A percentile compares a stretch with the other conserved stretches of the same genome.
Conservation (phyloP, 768 basidiomycete species). For the Coprinopsis cinerea region DNA sequence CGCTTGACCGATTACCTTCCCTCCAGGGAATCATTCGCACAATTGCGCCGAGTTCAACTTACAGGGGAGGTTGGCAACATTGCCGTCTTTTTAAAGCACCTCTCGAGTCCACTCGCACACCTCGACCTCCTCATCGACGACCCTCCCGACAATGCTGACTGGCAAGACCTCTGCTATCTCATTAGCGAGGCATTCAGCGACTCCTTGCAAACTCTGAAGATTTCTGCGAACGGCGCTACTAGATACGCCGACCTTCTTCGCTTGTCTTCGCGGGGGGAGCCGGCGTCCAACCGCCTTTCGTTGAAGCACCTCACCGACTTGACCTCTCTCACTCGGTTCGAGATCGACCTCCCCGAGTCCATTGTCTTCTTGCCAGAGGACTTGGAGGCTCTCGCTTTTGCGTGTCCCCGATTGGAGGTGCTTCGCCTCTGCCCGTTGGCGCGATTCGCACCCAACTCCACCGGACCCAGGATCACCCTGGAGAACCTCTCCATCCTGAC, state of each 20-base stretch:
- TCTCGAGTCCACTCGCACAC: conserved; percentile 57
- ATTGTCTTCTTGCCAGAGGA: conserved; percentile 59
- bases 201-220: conserved; percentile 53
- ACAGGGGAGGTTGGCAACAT: conserved; percentile 69
- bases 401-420: conserved; percentile 66
- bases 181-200: conserved; percentile 58
- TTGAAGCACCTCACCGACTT: conserved; percentile 53
- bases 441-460: conserved; percentile 49
- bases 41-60: conserved; percentile 55
- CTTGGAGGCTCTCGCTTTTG: conserved; percentile 48
- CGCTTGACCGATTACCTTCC: conserved; percentile 57
- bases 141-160: conserved; percentile 67
- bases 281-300: conserved; percentile 53
- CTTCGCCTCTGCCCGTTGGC: conserved; percentile 63
- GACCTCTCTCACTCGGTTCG: conserved; percentile 52
- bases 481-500: conserved; percentile 58
- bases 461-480: conserved; percentile 53
- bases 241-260: conserved; percentile 79
- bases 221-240: conserved; percentile 63
- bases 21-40: conserved; percentile 49
- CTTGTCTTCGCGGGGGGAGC: conserved; percentile 62
- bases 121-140: conserved; percentile 78
- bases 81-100: conserved; percentile 63
- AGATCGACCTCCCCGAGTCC: conserved; percentile 76
- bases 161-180: conserved; percentile 63